Base-by-base conservation (phyloP, 495 filamentous ascomycete genomes). In the Podospora pseudoanserina region DNA sequence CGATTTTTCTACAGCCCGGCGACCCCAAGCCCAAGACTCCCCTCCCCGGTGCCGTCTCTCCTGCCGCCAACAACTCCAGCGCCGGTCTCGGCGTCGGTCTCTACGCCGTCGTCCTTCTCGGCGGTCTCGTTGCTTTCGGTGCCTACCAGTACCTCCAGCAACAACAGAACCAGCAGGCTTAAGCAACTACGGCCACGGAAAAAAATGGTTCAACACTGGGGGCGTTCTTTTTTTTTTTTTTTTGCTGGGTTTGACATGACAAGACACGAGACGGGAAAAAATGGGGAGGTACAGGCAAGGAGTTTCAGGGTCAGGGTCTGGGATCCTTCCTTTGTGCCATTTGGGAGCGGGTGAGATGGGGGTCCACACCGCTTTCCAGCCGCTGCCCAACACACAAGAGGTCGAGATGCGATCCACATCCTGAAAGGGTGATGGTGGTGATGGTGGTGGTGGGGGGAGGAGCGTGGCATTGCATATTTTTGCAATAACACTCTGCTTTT, bases 91-190 rank as follows among this genome's bases (percentile, higher is more conserved):
- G 93, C 73, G 79, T 95, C 75, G 90, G 89, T 60, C 81, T 97
- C 70, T 98, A 98, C 80, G 91, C 88, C 66, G 70, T 97, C 69
- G 75, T 98, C 71, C 80, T 96, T 60, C 74, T 94, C 69, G 95
- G 95, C 69, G 93, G 86, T 70, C 80, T 87, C 27, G 74, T 89
- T 74, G 95, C 91, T 64, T 97, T 91, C 79, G 88, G 83, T 71
- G 93, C 88, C 66, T 99, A 93, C 85, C 89, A 96, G 80, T 97
- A 96, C 85, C 75, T 96, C 65, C 87, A 93, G 82, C 79, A 81
- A 70, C 85, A 86, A 72, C 80, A 83, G 77, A 83, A 71, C 64
- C 77, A 77, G 64, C 65, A 65, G 64, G 73, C 77, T 68, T 79
- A 75, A 71, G 55, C 9, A 53, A 30, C 7, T 2, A 27, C 20